Conservation (phyloP, 2,329 filamentous ascomycete genomes). For the Botrytis pseudocinerea region DNA sequence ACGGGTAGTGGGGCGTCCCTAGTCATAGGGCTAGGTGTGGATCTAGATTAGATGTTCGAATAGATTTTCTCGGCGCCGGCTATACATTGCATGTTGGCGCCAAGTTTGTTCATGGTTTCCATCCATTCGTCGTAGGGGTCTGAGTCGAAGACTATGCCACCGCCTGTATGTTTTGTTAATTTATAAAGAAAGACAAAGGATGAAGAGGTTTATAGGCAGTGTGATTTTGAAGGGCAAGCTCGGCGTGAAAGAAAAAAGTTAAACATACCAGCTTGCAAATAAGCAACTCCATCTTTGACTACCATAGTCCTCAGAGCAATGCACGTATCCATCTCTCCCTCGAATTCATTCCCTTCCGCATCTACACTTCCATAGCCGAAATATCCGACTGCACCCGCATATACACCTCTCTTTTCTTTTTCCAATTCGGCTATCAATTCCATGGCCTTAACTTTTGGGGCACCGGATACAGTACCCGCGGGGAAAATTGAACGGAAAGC, state of each 20-base stretch:
- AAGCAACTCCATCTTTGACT: slow-evolving; percentile 85
- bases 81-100: slow-evolving; percentile 87
- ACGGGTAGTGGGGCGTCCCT: slow-evolving; percentile 6
- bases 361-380: slow-evolving; percentile 83
- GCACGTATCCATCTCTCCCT: slow-evolving; percentile 90
- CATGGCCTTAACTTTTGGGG: slow-evolving; percentile 96
- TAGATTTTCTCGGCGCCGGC: slow-evolving; percentile 71
- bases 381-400: slow-evolving; percentile 94
- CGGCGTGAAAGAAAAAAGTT: background rate
- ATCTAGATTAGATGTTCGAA: slow-evolving; percentile 28
- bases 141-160: slow-evolving; percentile 92
- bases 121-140: slow-evolving; percentile 90
- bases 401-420: slow-evolving; percentile 89
- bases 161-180: slow-evolving; percentile 50
- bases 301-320: slow-evolving; percentile 82
- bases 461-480: slow-evolving; percentile 91
- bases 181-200: background rate
- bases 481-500: slow-evolving; percentile 97
- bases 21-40: background rate
- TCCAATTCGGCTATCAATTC: slow-evolving; percentile 94
- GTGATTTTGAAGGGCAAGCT: background rate
- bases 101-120: slow-evolving; percentile 96
- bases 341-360: slow-evolving; percentile 58
- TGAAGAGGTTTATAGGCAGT: background rate
- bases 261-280: slow-evolving; percentile 72